These are phyloP conservation scores for Neofusicoccum umdonicola DNA, from an alignment of 2,329 filamentous ascomycete genomes.

Conservation along the genomic window DNA sequence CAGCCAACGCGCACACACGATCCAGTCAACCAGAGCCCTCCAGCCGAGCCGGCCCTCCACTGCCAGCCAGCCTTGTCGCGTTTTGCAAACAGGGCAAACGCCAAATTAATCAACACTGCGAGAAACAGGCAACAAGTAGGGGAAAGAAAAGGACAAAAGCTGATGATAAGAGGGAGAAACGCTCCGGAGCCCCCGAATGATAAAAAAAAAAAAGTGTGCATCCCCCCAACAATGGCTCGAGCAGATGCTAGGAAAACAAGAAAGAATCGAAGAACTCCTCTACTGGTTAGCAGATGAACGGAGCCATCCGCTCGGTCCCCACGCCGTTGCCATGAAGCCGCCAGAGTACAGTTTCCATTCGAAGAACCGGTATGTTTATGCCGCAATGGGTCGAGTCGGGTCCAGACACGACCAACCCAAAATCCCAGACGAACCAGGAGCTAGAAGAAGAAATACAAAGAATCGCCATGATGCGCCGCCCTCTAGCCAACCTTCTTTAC, in stretches of 20 bases:
- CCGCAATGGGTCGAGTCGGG: slow-evolving; percentile 9
- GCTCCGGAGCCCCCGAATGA: slow-evolving; percentile 8
- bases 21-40: slow-evolving; percentile 5
- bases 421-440: not conserved
- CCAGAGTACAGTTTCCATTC: slow-evolving; percentile 11
- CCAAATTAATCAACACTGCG: not conserved
- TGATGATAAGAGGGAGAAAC: slow-evolving; percentile 12
- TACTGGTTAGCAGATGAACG: slow-evolving; percentile 12
- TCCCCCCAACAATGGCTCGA: slow-evolving; percentile 4
- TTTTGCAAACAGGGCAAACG: not conserved
- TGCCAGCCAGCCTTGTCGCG: not conserved
- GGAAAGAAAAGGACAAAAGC: not conserved
- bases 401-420: slow-evolving; percentile 9
- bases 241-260: slow-evolving; percentile 8
- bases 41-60: not conserved
- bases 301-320: not conserved
- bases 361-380: not conserved
- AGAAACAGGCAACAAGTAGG: not conserved
- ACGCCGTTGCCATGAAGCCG: slow-evolving; percentile 10
- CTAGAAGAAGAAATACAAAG: slow-evolving; percentile 12
- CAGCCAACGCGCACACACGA: slow-evolving; percentile 6
- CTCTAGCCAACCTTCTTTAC: slow-evolving; percentile 13
- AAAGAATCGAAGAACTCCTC: slow-evolving; percentile 6
- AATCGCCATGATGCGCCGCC: slow-evolving; percentile 5
- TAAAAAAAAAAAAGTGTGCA: slow-evolving; percentile 10